phyloP scores from a whole-genome alignment of 768 basidiomycete genomes.

The Xerocomellus intermedius region DNA sequence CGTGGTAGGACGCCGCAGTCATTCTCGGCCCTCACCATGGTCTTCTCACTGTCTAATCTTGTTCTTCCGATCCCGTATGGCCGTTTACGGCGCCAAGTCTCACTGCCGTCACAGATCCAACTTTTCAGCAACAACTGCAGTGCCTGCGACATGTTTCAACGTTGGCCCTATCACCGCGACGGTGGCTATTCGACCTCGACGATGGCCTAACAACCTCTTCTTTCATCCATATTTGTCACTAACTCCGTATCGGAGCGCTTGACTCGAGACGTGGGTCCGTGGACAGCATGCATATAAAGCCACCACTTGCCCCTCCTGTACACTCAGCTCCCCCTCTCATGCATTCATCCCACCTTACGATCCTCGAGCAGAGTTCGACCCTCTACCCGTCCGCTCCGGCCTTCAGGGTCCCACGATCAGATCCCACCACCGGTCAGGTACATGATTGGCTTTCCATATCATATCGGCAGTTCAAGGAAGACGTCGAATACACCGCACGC shows the following conservation, averaged over 20 bases:
- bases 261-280: constrained; percentile 14
- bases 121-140: constrained; percentile 26
- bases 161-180: constrained; percentile 32
- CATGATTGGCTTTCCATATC: constrained; percentile 60
- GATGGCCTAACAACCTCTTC: constrained; percentile 28
- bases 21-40: constrained; percentile 11
- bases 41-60: constrained; percentile 24
- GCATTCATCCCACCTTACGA: constrained; percentile 55
- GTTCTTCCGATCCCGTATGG: constrained; percentile 17
- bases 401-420: constrained; percentile 58
- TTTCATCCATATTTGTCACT: constrained; percentile 28
- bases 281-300: constrained; percentile 35
- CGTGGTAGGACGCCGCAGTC: constrained; percentile 23
- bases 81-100: constrained; percentile 26
- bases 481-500: constrained; percentile 64
- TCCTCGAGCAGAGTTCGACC: constrained; percentile 56
- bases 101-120: constrained; percentile 30
- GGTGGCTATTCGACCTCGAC: constrained; percentile 32
- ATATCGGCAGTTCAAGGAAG: constrained; percentile 59
- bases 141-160: constrained; percentile 38
- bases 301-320: constrained; percentile 4
- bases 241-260: constrained; percentile 30
- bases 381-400: constrained; percentile 49
- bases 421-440: constrained; percentile 42
- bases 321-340: constrained; percentile 15